These are phyloP conservation scores for Breynia disticha DNA, from an alignment of 441 rosid genomes.

Conservation along the genomic window DNA sequence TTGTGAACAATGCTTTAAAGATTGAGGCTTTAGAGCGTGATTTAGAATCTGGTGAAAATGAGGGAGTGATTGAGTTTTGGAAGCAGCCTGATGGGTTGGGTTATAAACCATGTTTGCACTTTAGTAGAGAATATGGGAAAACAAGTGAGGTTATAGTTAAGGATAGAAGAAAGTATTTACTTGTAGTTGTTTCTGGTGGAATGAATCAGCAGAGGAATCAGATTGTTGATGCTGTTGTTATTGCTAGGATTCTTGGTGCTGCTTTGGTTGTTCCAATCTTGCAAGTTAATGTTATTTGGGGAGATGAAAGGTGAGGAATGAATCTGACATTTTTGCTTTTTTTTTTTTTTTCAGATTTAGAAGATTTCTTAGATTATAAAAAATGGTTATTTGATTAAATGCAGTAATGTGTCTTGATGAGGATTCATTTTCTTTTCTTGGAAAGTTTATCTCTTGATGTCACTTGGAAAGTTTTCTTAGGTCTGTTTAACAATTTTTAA, in stretches of 20 bases:
- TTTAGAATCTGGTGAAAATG: constrained; percentile 12
- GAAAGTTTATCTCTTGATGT: too few species aligned
- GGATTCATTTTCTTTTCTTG: neutral
- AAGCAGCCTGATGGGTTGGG: constrained; percentile 88
- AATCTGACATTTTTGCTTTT: neutral
- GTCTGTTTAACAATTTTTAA: too few species aligned
- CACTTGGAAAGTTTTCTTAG: too few species aligned
- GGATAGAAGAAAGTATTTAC: constrained; percentile 51
- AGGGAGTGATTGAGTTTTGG: constrained; percentile 53
- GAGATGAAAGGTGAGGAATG: constrained; percentile 68
- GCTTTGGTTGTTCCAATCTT: constrained; percentile 84
- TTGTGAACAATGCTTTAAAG: constrained; percentile 9
- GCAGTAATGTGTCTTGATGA: constrained; percentile 5
- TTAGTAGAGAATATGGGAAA: constrained; percentile 44
- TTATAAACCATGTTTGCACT: constrained; percentile 63
- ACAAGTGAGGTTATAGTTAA: constrained; percentile 28
- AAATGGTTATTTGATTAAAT: neutral
- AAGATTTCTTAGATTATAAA: neutral
- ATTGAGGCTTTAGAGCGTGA: constrained; percentile 11
- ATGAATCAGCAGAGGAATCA: constrained; percentile 98
- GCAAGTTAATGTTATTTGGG: constrained; percentile 95
- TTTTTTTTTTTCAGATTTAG: neutral
- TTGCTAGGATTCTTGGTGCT: constrained; percentile 93
- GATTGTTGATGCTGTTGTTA: constrained; percentile 92
- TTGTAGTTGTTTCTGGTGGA: constrained; percentile 91